Percentiles rank a stretch among this genome's conserved stretches.
Evolutionary conservation across 805 yeast species (phyloP).

Genomic region (Myxozyma melibiosi): DNA sequence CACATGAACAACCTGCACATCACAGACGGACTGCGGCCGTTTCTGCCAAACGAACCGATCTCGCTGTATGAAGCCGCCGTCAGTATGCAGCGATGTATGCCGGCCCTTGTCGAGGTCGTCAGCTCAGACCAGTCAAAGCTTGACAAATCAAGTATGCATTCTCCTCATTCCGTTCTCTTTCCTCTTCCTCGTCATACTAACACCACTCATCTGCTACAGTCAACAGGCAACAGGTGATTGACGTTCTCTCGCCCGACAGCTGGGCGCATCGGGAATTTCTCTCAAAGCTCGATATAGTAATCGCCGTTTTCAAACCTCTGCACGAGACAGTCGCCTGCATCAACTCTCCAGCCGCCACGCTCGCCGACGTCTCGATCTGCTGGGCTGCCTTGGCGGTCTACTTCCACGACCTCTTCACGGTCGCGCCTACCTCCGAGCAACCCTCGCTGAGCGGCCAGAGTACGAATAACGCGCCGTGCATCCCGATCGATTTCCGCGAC

Average conservation of each 20-base stretch:
- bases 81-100: conserved; percentile 21
- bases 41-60: conserved; percentile 16
- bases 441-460: background rate
- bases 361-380: conserved; percentile 25
- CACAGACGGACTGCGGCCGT: conserved; percentile 9
- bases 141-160: conserved; percentile 16
- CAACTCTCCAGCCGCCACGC: conserved; percentile 14
- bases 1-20: conserved; percentile 15
- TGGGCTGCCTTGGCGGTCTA: conserved; percentile 28
- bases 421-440: conserved; percentile 3
- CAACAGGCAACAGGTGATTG: conserved; percentile 18
- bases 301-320: conserved; percentile 22
- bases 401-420: conserved; percentile 21
- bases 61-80: conserved; percentile 23
- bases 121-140: conserved; percentile 10
- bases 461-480: background rate
- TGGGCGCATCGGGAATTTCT: conserved; percentile 25
- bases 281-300: conserved; percentile 18
- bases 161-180: background rate
- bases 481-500: conserved; percentile 12
- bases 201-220: background rate
- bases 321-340: conserved; percentile 16
- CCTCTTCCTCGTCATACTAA: background rate
- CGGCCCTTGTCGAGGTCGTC: conserved; percentile 18
- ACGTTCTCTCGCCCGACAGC: conserved; percentile 18